Evolutionary conservation across 768 basidiomycete genomes (phyloP), one percentile per base, ranked within the genome.

Genomic region (Tremella fuciformis): DNA sequence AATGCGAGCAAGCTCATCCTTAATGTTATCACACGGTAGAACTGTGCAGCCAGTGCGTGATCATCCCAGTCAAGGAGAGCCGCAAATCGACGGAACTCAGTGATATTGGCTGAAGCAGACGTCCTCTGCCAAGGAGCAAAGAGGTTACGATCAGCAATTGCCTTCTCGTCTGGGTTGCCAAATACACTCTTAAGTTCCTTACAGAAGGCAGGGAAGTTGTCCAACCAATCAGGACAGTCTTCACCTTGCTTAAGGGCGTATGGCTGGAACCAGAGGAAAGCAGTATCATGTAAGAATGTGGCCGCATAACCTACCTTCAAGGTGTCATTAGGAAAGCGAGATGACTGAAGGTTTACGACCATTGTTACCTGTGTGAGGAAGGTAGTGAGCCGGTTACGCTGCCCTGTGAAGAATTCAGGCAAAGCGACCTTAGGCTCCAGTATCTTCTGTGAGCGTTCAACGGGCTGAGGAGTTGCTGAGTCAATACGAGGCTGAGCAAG

Each of bases 1-100:
- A 46, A 46, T 46, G n/a, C 42, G 42, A 15, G 42, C 4, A 4
- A 46, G 42, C 22, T 46, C 42, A 22, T 46, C 42, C 22, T 46
- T 46, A 18, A 46, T 15, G 16, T 4, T 6, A 8, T 46, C 42
- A 4, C 16, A 6, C 22, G n/a, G 42, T 46, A 46, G 42, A 46
- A 46, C 18, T 18, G 42, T 24, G 42, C n/a, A 46, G 42, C 18
- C 8, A 6, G 42, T 4, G 42, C n/a, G 6, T 46, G 6, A 15
- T 46, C 42, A 15, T 18, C 16, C 42, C 42, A 46, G 22, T 46
- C 16, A 15, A 46, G 6, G 6, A 6, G n/a, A 8, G 15, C 22
- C 4, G 22, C 42, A 46, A 6, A 22, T 4, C 42, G 42, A 4
- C 4, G 4, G 42, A 46, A 46, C 6, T 46, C 42, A 4, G 42